Evolutionary conservation across 768 basidiomycete species (phyloP).

Genomic region (Collybia sp.): DNA sequence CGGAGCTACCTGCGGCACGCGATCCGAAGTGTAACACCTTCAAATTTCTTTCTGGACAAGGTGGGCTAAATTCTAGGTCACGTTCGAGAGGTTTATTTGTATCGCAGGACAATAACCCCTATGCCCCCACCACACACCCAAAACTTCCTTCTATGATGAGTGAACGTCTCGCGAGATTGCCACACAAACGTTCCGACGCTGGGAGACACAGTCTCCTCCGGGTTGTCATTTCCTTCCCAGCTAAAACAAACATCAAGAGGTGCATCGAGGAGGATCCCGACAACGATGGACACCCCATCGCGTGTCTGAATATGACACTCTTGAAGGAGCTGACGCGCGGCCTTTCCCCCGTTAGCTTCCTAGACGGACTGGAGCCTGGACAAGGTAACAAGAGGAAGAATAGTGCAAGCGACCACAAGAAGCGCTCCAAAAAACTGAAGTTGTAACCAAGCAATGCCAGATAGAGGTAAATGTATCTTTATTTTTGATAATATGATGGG

Average conservation of each 20-base stretch:
- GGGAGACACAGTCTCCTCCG: slow-evolving; percentile 38
- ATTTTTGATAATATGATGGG: no score
- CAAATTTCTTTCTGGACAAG: slow-evolving; percentile 35
- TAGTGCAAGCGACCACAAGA: slow-evolving; percentile 3
- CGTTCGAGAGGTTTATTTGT: background rate
- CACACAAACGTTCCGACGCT: slow-evolving; percentile 26
- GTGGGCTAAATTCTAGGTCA: slow-evolving; percentile 12
- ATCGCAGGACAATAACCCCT: slow-evolving; percentile 27
- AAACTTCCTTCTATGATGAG: slow-evolving; percentile 21
- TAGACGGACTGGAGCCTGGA: slow-evolving; percentile 22
- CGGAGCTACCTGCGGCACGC: slow-evolving; percentile 27
- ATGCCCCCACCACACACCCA: slow-evolving; percentile 27
- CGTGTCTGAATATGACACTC: slow-evolving; percentile 32
- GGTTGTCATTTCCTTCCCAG: slow-evolving; percentile 36
- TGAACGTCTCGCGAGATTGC: slow-evolving; percentile 21
- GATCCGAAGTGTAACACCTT: slow-evolving; percentile 37
- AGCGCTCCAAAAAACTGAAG: slow-evolving; percentile 14
- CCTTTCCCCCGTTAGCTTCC: slow-evolving; percentile 30
- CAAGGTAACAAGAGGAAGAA: slow-evolving; percentile 7
- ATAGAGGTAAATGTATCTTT: no score
- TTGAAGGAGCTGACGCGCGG: slow-evolving; percentile 32
- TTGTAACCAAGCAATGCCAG: slow-evolving; percentile 1
- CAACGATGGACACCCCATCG: slow-evolving; percentile 32
- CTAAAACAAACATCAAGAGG: slow-evolving; percentile 30
- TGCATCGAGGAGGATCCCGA: slow-evolving; percentile 35